phyloP scores from a whole-genome alignment of 345 rosid species.

The Brassica juncea region DNA sequence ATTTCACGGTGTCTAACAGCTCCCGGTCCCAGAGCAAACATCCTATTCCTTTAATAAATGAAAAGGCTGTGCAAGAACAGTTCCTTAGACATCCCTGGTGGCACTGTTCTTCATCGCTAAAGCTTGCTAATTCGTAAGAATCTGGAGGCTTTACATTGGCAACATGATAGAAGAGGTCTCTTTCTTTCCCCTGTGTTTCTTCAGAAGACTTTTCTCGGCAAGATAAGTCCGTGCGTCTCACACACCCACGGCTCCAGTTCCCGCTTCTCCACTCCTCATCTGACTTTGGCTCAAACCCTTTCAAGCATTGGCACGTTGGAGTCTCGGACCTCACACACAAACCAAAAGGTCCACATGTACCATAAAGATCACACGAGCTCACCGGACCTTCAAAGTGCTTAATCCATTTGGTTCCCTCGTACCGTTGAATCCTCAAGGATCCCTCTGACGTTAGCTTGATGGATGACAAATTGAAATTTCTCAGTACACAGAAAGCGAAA shows the following conservation, averaged over 20 bases:
- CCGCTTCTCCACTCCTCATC: constrained; percentile 38
- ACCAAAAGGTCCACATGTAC: constrained; percentile 43
- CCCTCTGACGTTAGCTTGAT: constrained; percentile 35
- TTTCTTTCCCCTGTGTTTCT: constrained; percentile 12
- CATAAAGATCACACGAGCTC: constrained; percentile 36
- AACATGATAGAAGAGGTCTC: constrained; percentile 31
- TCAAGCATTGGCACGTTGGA: constrained; percentile 37
- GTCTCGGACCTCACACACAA: constrained; percentile 25
- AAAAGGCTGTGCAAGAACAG: constrained; percentile 70
- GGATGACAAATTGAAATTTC: constrained; percentile 33
- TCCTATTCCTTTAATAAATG: constrained; percentile 44
- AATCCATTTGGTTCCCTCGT: constrained; percentile 26
- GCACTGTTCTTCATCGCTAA: constrained; percentile 21
- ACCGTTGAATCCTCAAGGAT: constrained; percentile 24
- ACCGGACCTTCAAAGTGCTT: constrained; percentile 27
- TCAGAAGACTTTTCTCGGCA: constrained; percentile 23
- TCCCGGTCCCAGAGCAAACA: constrained; percentile 64
- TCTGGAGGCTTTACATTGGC: constrained; percentile 42
- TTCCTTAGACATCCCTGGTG: constrained; percentile 35
- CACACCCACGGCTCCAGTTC: constrained; percentile 39
- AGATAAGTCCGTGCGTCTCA: constrained; percentile 35
- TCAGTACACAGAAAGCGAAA: constrained; percentile 28
- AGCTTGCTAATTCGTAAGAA: constrained; percentile 30
- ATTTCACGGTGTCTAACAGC: constrained; percentile 56
- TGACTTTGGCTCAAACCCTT: constrained; percentile 41